These are phyloP conservation scores for Claviceps monticola DNA, from an alignment of 2,329 filamentous ascomycete genomes.

Conservation along the genomic window DNA sequence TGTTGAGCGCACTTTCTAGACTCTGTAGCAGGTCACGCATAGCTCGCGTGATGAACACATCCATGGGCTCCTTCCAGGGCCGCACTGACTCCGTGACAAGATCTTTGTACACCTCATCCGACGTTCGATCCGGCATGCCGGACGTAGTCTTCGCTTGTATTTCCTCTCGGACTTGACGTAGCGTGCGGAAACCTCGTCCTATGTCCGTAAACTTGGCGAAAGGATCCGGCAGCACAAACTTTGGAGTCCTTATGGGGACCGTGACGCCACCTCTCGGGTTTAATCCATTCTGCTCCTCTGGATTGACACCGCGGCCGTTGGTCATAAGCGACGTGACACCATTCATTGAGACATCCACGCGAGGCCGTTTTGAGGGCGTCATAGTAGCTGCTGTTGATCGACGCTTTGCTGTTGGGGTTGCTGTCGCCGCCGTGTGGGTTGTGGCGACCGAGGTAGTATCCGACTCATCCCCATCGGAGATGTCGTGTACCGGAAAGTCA, in stretches of 20 bases:
- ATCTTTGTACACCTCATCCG: slow-evolving; percentile 44
- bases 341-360: slow-evolving; percentile 10
- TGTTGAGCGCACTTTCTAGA: slow-evolving; percentile 31
- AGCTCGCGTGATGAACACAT: slow-evolving; percentile 32
- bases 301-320: slow-evolving; percentile 19
- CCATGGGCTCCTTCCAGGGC: slow-evolving; percentile 43
- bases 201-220: slow-evolving; percentile 26
- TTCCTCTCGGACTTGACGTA: slow-evolving; percentile 37
- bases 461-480: slow-evolving; percentile 24
- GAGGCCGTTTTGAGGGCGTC: slow-evolving; percentile 22
- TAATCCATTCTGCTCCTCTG: slow-evolving; percentile 21
- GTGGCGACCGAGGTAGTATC: slow-evolving; percentile 16
- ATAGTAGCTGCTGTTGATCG: slow-evolving; percentile 12
- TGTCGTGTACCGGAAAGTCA: slow-evolving; percentile 22
- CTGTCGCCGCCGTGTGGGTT: slow-evolving; percentile 9
- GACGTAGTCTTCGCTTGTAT: slow-evolving; percentile 40
- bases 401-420: slow-evolving; percentile 18
- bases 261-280: neutral
- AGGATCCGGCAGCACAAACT: slow-evolving; percentile 15
- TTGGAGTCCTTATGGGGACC: slow-evolving; percentile 5
- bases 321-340: slow-evolving; percentile 2
- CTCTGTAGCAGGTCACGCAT: slow-evolving; percentile 32
- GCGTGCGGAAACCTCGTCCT: slow-evolving; percentile 28
- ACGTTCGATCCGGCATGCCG: slow-evolving; percentile 44
- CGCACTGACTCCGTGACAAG: slow-evolving; percentile 42